A percentile compares a stretch with the other conserved stretches of the same genome.
Conservation (phyloP, 1,284 basidiomycete genomes). For the Apiotrichum mycotoxinovorans region DNA sequence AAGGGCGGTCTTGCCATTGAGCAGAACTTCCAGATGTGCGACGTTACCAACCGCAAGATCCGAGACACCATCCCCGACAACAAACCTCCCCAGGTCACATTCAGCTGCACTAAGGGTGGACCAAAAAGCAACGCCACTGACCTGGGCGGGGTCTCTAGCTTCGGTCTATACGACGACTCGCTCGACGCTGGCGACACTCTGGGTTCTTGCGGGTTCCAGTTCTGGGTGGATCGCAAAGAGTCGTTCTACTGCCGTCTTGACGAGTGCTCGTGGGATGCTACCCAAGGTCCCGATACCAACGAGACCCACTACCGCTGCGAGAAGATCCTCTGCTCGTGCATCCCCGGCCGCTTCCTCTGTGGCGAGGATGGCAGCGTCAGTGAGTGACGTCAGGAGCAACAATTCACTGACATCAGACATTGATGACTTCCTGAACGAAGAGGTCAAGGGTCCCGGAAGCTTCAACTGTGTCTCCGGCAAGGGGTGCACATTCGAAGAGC, state of each 20-base stretch:
- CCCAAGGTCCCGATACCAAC: conserved; percentile 57
- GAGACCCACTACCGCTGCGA: conserved; percentile 73
- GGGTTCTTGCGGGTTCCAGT: conserved; percentile 84
- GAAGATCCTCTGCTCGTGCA: conserved; percentile 81
- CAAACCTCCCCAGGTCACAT: conserved; percentile 84
- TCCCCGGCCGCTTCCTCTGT: conserved; percentile 88
- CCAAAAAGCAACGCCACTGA: conserved; percentile 21
- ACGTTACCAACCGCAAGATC: conserved; percentile 92
- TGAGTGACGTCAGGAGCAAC: conserved; percentile 48
- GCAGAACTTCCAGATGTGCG: conserved; percentile 93
- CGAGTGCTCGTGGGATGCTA: conserved; percentile 47
- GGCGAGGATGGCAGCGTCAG: conserved; percentile 92
- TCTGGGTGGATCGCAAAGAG: conserved; percentile 91
- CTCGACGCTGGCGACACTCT: conserved; percentile 8
- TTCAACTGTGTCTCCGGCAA: conserved; percentile 76
- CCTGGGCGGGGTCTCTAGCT: conserved; percentile 1
- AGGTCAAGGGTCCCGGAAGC: conserved; percentile 83
- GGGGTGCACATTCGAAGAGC: conserved; percentile 84
- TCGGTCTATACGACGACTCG: conserved; percentile 2
- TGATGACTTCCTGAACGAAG: conserved; percentile 81
- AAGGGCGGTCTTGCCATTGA: conserved; percentile 84
- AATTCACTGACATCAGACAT: conserved; percentile 64
- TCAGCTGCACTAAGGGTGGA: conserved; percentile 63
- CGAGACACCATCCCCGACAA: conserved; percentile 81
- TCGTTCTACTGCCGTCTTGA: conserved; percentile 91